Percentiles rank a stretch among this genome's conserved stretches.
These are phyloP conservation scores for Daucus carota DNA, from an alignment of 129 eudicot species.

Conservation along the genomic window DNA sequence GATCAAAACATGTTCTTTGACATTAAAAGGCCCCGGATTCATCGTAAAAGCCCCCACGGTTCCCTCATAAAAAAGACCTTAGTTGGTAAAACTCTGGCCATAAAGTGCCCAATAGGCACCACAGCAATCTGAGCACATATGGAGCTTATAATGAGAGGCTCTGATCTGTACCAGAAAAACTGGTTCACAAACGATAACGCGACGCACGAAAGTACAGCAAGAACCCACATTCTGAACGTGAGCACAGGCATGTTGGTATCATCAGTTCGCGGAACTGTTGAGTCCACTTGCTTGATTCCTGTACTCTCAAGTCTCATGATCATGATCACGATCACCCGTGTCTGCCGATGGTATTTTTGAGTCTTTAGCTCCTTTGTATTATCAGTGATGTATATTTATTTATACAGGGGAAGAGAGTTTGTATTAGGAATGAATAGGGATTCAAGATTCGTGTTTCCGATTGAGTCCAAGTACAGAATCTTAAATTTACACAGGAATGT, in stretches of 20 bases:
- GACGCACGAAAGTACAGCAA: slow-evolving; percentile 16
- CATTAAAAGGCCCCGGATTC: slow-evolving; percentile 48
- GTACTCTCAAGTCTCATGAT: no score
- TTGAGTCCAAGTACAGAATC: no score
- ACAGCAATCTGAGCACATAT: slow-evolving; percentile 35
- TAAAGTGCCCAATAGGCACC: slow-evolving; percentile 36
- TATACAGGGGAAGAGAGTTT: no score
- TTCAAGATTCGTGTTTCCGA: no score
- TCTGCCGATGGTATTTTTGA: no score
- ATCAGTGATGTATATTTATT: no score
- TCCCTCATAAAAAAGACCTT: slow-evolving; percentile 20
- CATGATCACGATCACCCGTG: no score
- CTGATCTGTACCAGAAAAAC: slow-evolving; percentile 32
- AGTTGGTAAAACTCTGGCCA: slow-evolving; percentile 27
- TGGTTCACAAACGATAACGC: slow-evolving; percentile 25
- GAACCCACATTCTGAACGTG: slow-evolving; percentile 25
- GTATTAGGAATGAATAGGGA: no score
- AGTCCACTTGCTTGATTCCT: slow-evolving; percentile 18
- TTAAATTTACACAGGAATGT: no score
- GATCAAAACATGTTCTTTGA: no score
- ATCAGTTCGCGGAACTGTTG: slow-evolving; percentile 23
- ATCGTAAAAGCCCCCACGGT: slow-evolving; percentile 22
- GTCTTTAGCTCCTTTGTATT: no score
- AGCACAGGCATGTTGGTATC: slow-evolving; percentile 19
- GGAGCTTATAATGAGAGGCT: slow-evolving; percentile 22